phyloP scores from a whole-genome alignment of 2,329 filamentous ascomycete genomes.

The Lithohypha guttulata region DNA sequence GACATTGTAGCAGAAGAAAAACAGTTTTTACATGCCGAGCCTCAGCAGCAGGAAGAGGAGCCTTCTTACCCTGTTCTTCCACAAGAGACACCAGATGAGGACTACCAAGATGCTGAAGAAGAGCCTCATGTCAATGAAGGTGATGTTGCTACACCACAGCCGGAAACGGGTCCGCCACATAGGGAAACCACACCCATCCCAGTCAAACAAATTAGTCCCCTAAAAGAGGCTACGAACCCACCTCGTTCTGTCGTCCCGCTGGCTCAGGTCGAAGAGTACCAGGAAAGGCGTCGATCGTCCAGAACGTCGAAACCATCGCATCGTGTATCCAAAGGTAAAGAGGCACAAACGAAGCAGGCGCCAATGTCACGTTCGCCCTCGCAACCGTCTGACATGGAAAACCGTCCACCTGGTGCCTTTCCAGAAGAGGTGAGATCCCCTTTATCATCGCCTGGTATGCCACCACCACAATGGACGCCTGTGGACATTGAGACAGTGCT shows the following conservation, averaged over 20 bases:
- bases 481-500: constrained; percentile 68
- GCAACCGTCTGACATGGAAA: constrained; percentile 68
- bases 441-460: constrained; percentile 44
- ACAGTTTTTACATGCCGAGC: too few relatives aligned
- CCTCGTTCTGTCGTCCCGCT: constrained; percentile 10
- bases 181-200: constrained; percentile 6
- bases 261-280: constrained; percentile 6
- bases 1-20: not conserved
- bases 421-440: constrained; percentile 39
- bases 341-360: not conserved
- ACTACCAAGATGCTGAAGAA: constrained; percentile 4
- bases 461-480: constrained; percentile 55
- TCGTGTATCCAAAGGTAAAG: constrained; percentile 15
- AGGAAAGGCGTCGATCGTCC: constrained; percentile 6
- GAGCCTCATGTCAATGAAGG: constrained; percentile 2
- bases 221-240: constrained; percentile 3
- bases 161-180: constrained; percentile 4
- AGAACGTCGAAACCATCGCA: not conserved
- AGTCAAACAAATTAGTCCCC: constrained; percentile 6
- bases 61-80: not conserved
- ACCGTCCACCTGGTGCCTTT: constrained; percentile 60
- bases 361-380: constrained; percentile 48
- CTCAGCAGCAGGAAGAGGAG: not conserved
- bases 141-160: not conserved
- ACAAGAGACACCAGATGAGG: not conserved